Evolutionary conservation across 2,329 filamentous ascomycete genomes (phyloP), one percentile per base, ranked within the genome.

Genomic region (Aspergillus sergii): DNA sequence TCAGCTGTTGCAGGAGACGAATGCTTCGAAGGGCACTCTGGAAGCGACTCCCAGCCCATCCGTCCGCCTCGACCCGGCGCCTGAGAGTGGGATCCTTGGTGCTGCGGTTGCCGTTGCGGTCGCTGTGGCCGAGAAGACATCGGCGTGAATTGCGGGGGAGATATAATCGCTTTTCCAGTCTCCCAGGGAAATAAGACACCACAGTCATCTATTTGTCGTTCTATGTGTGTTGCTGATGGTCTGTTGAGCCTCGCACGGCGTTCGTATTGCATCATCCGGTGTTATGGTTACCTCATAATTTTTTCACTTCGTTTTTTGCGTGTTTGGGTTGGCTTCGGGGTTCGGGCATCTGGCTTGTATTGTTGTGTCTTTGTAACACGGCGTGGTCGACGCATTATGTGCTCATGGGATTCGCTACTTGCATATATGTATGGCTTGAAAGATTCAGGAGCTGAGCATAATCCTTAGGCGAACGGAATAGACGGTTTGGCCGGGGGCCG

Each of bases 51-150:
- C 69, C 11, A 50, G 63, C 26, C 69, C 72, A 6, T 71, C 69
- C 12, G 78, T 83, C 50, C 72, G 74, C 19, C 75, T 83, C 8
- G 76, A 81, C 26, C 72, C 73, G 4, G 80, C 80, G 0, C 73
- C 75, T 4, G 81, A 83, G 61, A 80, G 80, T 39, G 79, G 78
- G 3, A 79, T 83, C 28, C 70, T 82, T 26, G 81, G 81, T 16
- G 81, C 80, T 0, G 81, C 81, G 0, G 80, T 83, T 14, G 81
- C 81, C 4, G 81, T 83, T 26, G 81, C 81, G 12, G 74, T 82
- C 14, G 76, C 78, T 1, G 75, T 78, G 39, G 71, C 73, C 14
- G 74, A 76, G 26, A 71, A 71, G 39, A 4, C 28, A n/a, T 32
- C 9, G 19, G 11, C 30, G 48, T 51, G 19, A 51, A 32, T 21